Conservation (phyloP, 305 asterid genomes). For the Fraxinus angustifolia region DNA sequence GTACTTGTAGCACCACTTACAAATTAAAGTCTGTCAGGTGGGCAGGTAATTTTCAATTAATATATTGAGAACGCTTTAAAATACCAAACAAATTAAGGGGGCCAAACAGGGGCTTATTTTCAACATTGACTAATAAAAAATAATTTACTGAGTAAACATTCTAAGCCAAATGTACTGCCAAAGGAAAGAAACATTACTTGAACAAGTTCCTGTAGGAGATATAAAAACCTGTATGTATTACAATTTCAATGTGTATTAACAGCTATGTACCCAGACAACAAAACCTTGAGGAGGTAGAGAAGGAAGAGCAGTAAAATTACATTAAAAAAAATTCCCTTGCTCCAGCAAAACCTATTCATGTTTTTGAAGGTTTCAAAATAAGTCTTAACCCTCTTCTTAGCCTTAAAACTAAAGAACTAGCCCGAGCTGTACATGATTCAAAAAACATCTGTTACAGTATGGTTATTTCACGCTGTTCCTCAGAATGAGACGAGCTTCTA, state of each 20-base stretch:
- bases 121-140: not conserved
- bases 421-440: not conserved
- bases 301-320: not conserved
- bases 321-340: not conserved
- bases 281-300: not conserved
- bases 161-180: not conserved
- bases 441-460: not conserved
- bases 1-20: too few relatives aligned
- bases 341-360: not conserved
- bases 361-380: not conserved
- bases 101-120: too few relatives aligned
- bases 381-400: not conserved
- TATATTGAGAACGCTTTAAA: not conserved
- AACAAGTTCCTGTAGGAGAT: not conserved
- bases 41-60: not conserved
- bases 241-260: not conserved
- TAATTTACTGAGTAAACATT: not conserved
- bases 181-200: not conserved
- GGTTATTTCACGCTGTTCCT: not conserved
- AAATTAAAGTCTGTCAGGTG: too few relatives aligned
- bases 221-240: not conserved
- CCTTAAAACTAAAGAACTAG: not conserved
- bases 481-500: not conserved
- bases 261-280: not conserved
- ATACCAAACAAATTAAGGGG: not conserved